A percentile compares a stretch with the other conserved stretches of the same genome.
Evolutionary conservation across 2,329 filamentous ascomycete species (phyloP).

Genomic region (Microthyrium microscopicum): DNA sequence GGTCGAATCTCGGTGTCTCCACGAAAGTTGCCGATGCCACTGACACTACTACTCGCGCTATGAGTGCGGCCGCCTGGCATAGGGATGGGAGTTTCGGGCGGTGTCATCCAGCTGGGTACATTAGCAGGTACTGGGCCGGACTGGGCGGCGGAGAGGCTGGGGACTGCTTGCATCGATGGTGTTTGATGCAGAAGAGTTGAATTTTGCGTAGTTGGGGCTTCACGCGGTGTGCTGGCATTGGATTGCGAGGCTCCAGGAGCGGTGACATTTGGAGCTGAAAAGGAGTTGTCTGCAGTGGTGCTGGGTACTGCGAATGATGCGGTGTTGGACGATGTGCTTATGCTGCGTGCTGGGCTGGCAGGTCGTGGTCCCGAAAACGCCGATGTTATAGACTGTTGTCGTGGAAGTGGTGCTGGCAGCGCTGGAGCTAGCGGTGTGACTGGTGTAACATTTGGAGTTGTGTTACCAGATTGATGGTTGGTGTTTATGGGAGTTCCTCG

Average conservation of each 20-base stretch:
- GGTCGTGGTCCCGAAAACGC: constrained; percentile 42
- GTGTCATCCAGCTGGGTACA: constrained; percentile 70
- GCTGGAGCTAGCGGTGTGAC: constrained; percentile 46
- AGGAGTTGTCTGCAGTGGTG: constrained; percentile 24
- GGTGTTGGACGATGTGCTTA: constrained; percentile 64
- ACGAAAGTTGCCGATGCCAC: constrained; percentile 29
- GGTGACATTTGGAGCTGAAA: constrained; percentile 22
- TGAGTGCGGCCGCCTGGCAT: constrained; percentile 19
- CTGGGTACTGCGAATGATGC: constrained; percentile 23
- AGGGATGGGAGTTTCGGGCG: constrained; percentile 70
- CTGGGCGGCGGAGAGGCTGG: constrained; percentile 57
- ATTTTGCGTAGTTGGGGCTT: constrained; percentile 17
- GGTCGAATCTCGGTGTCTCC: no score
- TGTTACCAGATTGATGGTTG: constrained; percentile 38
- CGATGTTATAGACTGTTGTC: constrained; percentile 23
- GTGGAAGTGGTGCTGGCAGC: constrained; percentile 30
- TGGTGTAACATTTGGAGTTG: constrained; percentile 55
- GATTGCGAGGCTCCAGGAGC: constrained; percentile 13
- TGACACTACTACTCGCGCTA: constrained; percentile 37
- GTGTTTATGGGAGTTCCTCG: constrained; percentile 25
- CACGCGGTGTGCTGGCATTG: constrained; percentile 20
- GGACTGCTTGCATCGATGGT: constrained; percentile 60
- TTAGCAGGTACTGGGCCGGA: constrained; percentile 33
- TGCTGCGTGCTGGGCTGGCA: constrained; percentile 68
- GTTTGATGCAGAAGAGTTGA: constrained; percentile 62